A percentile compares a stretch with the other conserved stretches of the same genome.
Evolutionary conservation across 495 filamentous ascomycete species (phyloP).

Genomic region (Penicillium canescens): DNA sequence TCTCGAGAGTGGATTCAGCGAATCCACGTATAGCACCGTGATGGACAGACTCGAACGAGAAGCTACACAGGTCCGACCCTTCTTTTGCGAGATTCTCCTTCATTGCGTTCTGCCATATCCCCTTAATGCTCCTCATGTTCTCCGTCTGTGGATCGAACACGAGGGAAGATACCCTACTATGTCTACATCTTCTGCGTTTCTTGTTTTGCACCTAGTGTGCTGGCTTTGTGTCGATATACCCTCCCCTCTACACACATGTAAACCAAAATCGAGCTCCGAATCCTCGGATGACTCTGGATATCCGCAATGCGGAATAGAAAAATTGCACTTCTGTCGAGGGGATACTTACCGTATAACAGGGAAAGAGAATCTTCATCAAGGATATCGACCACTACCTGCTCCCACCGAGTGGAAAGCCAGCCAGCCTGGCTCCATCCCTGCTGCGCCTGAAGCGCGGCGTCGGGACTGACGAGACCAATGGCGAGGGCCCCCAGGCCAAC

Average conservation of each 20-base stretch:
- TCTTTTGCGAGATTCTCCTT: constrained; percentile 20
- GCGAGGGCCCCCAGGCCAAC: constrained; percentile 21
- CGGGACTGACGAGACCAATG: constrained; percentile 43
- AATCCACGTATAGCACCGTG: constrained; percentile 75
- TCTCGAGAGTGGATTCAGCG: constrained; percentile 69
- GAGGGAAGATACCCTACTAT: constrained; percentile 6
- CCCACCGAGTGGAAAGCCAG: constrained; percentile 66
- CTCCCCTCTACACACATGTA: not conserved
- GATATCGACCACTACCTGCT: constrained; percentile 91
- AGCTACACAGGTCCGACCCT: constrained; percentile 62
- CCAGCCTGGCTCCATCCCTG: constrained; percentile 75
- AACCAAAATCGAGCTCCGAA: not conserved
- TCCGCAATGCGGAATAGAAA: not conserved
- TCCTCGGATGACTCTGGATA: not conserved
- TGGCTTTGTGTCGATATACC: not conserved
- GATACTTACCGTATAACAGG: constrained; percentile 42
- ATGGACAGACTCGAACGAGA: constrained; percentile 68
- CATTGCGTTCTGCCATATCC: constrained; percentile 13
- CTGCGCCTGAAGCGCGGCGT: constrained; percentile 60
- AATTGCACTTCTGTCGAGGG: constrained; percentile 2
- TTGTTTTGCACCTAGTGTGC: not conserved
- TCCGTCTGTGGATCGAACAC: constrained; percentile 12
- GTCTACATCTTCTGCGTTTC: not conserved
- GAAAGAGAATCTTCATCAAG: constrained; percentile 94
- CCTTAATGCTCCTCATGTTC: not conserved